phyloP scores from a whole-genome alignment of 768 basidiomycete genomes.

The Suillus paluster region DNA sequence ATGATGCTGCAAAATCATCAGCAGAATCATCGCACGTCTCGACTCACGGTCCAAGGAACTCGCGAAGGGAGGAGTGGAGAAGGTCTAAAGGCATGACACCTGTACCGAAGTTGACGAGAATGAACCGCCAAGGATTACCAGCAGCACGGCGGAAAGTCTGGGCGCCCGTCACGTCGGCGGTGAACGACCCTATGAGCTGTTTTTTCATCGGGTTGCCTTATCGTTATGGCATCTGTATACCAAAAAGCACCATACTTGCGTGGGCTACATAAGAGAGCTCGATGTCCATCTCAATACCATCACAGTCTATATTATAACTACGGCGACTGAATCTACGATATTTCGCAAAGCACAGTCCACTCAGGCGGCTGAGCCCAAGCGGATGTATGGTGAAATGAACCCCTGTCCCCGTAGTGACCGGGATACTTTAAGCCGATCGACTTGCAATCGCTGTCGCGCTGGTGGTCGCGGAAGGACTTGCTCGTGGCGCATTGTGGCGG shows the following conservation, averaged over 20 bases:
- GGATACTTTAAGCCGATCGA: not conserved
- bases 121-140: conserved; percentile 70
- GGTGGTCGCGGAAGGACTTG: not conserved
- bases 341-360: not conserved
- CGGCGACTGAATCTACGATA: not conserved
- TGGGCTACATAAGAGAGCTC: not conserved
- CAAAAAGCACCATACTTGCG: not conserved
- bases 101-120: conserved; percentile 51
- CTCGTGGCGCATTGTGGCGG: not conserved
- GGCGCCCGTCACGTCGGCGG: conserved; percentile 72
- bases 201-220: not conserved
- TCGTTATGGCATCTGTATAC: conserved; percentile 1
- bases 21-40: conserved; percentile 54
- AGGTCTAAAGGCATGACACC: conserved; percentile 73
- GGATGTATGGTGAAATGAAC: not conserved
- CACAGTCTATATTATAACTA: not conserved
- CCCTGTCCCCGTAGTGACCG: not conserved
- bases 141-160: conserved; percentile 68
- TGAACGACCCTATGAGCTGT: conserved; percentile 35
- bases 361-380: not conserved
- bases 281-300: not conserved
- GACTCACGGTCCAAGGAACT: conserved; percentile 80
- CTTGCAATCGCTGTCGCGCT: not conserved
- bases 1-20: conserved; percentile 36
- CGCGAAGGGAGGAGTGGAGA: conserved; percentile 83